Evolutionary conservation across 1,284 basidiomycete species (phyloP).

Genomic region (Marasmius sp.): DNA sequence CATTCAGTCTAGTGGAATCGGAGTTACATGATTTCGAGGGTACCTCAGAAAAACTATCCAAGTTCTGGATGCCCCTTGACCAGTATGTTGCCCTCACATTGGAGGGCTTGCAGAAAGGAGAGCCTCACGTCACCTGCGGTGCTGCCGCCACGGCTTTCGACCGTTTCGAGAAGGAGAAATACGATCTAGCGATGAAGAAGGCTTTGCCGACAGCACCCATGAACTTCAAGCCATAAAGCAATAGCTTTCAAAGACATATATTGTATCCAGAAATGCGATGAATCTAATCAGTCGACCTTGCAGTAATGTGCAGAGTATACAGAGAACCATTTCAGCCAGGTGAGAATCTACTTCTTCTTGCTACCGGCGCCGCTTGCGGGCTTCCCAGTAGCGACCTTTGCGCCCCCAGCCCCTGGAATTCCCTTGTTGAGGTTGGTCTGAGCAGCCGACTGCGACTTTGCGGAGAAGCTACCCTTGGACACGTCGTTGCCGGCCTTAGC

Average conservation of each 20-base stretch:
- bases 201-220: neutral
- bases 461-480: slow-evolving; percentile 9
- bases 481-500: slow-evolving; percentile 11
- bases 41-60: slow-evolving; percentile 44
- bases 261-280: neutral
- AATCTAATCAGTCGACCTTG: neutral
- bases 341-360: neutral
- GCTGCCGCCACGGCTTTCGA: slow-evolving; percentile 22
- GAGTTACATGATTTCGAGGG: slow-evolving; percentile 64
- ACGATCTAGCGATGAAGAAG: slow-evolving; percentile 8
- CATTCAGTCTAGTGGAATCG: slow-evolving; percentile 56
- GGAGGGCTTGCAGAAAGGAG: slow-evolving; percentile 48
- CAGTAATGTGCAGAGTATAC: neutral
- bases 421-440: slow-evolving; percentile 12
- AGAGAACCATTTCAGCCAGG: too few relatives aligned
- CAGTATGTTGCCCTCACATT: slow-evolving; percentile 48
- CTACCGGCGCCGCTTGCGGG: neutral
- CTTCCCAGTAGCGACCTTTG: slow-evolving; percentile 1
- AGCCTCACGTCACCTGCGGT: slow-evolving; percentile 39
- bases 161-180: slow-evolving; percentile 25
- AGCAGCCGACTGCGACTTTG: slow-evolving; percentile 8
- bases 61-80: slow-evolving; percentile 60
- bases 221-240: neutral
- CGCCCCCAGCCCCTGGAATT: neutral
- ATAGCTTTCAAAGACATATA: neutral